These are phyloP conservation scores for Marsdenia floribunda DNA, from an alignment of 257 asterid species.

Conservation along the genomic window DNA sequence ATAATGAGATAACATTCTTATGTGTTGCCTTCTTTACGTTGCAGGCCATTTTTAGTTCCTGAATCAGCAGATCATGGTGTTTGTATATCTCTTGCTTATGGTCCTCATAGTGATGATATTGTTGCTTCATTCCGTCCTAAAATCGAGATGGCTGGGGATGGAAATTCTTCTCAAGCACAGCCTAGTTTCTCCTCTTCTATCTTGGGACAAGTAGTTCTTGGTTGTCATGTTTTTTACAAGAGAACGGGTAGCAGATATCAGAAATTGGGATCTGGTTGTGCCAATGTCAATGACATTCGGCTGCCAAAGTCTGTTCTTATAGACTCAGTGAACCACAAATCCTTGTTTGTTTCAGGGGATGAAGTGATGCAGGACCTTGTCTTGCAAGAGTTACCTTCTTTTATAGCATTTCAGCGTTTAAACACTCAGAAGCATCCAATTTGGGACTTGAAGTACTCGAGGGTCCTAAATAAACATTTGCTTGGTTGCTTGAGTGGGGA, in stretches of 20 bases:
- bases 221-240: slow-evolving; percentile 59
- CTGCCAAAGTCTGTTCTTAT: slow-evolving; percentile 68
- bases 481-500: slow-evolving; percentile 68
- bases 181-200: slow-evolving; percentile 33
- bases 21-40: slow-evolving; percentile 9
- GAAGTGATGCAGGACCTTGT: slow-evolving; percentile 52
- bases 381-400: slow-evolving; percentile 62
- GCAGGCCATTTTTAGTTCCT: slow-evolving; percentile 62
- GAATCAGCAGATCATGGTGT: slow-evolving; percentile 75
- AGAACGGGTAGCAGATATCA: slow-evolving; percentile 42
- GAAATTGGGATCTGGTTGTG: slow-evolving; percentile 45
- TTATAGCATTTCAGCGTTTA: slow-evolving; percentile 37
- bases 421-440: slow-evolving; percentile 39
- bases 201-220: slow-evolving; percentile 41
- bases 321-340: slow-evolving; percentile 35
- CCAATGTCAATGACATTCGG: slow-evolving; percentile 53
- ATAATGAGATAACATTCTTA: background rate
- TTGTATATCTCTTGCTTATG: slow-evolving; percentile 79
- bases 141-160: slow-evolving; percentile 35
- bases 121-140: slow-evolving; percentile 93
- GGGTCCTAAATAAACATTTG: slow-evolving; percentile 32
- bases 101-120: slow-evolving; percentile 44
- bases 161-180: slow-evolving; percentile 41
- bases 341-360: slow-evolving; percentile 66
- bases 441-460: slow-evolving; percentile 58